These are phyloP conservation scores for Malassezia sympodialis DNA, from an alignment of 1,284 basidiomycete species.

Conservation along the genomic window DNA sequence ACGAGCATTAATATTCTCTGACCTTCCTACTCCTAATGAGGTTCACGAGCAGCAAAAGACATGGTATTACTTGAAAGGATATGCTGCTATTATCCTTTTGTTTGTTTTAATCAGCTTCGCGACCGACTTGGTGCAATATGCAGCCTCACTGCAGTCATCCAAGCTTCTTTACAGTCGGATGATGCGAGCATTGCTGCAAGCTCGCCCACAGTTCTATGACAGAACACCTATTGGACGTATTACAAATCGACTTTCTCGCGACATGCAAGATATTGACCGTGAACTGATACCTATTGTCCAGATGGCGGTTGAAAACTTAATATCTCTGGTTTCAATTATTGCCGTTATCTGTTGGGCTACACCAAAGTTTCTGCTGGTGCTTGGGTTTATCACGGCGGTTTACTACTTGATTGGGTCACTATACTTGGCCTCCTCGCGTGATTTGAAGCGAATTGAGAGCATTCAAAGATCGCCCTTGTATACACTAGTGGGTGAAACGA, in stretches of 20 bases:
- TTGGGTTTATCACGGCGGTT: conserved; percentile 13
- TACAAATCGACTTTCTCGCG: conserved; percentile 47
- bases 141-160: conserved; percentile 35
- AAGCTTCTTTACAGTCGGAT: conserved; percentile 51
- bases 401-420: conserved; percentile 23
- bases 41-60: conserved; percentile 21
- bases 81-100: conserved; percentile 25
- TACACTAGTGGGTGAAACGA: conserved; percentile 53
- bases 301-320: conserved; percentile 11
- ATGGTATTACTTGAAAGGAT: conserved; percentile 37
- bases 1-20: not conserved
- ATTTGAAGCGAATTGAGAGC: conserved; percentile 28
- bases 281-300: conserved; percentile 29
- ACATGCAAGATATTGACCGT: conserved; percentile 46
- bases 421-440: conserved; percentile 24
- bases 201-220: conserved; percentile 51
- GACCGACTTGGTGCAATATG: conserved; percentile 32
- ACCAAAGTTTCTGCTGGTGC: conserved; percentile 19
- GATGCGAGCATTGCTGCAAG: conserved; percentile 71
- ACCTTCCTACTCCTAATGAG: not conserved
- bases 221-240: conserved; percentile 44
- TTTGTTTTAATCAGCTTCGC: conserved; percentile 34
- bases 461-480: conserved; percentile 26
- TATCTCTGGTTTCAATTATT: conserved; percentile 23
- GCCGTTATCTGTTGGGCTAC: conserved; percentile 37